These are phyloP conservation scores for Zelopaecilomyces penicillatus DNA, from an alignment of 2,329 filamentous ascomycete species.

Conservation along the genomic window DNA sequence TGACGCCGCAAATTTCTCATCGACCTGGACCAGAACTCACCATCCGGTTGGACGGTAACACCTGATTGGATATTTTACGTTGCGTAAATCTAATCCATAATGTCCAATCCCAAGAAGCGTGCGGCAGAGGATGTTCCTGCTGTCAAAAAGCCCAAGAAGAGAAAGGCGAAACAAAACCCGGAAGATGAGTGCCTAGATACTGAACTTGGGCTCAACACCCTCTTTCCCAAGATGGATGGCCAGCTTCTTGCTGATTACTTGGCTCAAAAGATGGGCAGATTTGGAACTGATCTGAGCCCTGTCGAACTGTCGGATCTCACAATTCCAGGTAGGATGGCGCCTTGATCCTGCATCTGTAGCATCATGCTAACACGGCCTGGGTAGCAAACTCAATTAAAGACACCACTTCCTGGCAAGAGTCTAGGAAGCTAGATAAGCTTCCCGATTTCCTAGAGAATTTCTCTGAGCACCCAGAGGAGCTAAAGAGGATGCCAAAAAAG, in stretches of 20 bases:
- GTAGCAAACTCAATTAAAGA: constrained; percentile 68
- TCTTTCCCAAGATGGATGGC: constrained; percentile 75
- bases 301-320: constrained; percentile 79
- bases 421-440: constrained; percentile 62
- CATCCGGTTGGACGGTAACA: too few relatives aligned
- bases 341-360: neutral
- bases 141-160: constrained; percentile 41
- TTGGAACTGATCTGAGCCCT: constrained; percentile 70
- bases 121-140: constrained; percentile 39
- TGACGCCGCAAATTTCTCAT: too few relatives aligned
- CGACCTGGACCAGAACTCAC: too few relatives aligned
- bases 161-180: constrained; percentile 44
- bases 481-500: constrained; percentile 58
- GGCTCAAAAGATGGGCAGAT: constrained; percentile 67
- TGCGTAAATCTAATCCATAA: constrained; percentile 10
- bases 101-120: constrained; percentile 46
- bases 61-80: too few relatives aligned
- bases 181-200: constrained; percentile 54
- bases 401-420: constrained; percentile 63
- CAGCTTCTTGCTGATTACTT: constrained; percentile 79
- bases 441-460: constrained; percentile 69
- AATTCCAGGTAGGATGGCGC: constrained; percentile 57
- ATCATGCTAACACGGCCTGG: constrained; percentile 4
- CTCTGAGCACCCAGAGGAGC: constrained; percentile 45
- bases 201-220: constrained; percentile 68